Evolutionary conservation across 192 early-diverging fungal species (phyloP).

Genomic region (Chytriomyces confervae): DNA sequence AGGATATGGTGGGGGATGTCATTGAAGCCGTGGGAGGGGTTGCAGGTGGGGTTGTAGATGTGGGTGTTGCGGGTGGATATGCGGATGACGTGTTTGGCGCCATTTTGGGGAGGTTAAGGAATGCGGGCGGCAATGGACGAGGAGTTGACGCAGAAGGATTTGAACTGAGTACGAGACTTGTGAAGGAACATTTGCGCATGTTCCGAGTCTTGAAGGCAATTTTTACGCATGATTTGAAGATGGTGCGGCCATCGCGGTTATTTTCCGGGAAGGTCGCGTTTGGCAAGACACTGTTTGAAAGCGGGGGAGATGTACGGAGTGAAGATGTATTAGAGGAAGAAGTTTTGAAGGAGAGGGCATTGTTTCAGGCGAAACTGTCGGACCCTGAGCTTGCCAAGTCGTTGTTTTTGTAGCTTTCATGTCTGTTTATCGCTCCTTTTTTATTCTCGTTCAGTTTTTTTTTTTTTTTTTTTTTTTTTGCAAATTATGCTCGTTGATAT

Average conservation of each 20-base stretch:
- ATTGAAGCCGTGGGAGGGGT: conserved; percentile 9
- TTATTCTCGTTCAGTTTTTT: no score
- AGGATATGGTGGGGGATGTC: conserved; percentile 38
- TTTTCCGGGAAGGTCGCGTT: neutral
- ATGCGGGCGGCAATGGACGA: neutral
- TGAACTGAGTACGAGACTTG: neutral
- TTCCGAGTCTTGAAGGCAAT: conserved; percentile 4
- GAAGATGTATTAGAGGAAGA: neutral
- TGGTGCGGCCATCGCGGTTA: conserved; percentile 24
- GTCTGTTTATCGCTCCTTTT: neutral
- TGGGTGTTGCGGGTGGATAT: conserved; percentile 30
- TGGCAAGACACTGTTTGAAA: conserved; percentile 4
- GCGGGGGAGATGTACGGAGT: neutral
- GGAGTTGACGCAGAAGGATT: neutral
- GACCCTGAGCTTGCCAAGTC: neutral
- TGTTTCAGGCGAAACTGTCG: conserved; percentile 12
- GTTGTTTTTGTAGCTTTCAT: neutral
- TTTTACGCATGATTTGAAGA: conserved; percentile 24
- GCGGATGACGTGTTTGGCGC: conserved; percentile 36
- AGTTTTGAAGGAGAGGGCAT: conserved; percentile 25
- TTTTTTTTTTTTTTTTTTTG: no score
- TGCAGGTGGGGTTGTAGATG: neutral
- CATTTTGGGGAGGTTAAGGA: conserved; percentile 13
- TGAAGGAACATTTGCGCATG: conserved; percentile 12
- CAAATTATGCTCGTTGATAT: no score